Percentiles rank a stretch among this genome's conserved stretches.
Conservation (phyloP, 139 green algal genomes). For the Closterium sp. region DNA sequence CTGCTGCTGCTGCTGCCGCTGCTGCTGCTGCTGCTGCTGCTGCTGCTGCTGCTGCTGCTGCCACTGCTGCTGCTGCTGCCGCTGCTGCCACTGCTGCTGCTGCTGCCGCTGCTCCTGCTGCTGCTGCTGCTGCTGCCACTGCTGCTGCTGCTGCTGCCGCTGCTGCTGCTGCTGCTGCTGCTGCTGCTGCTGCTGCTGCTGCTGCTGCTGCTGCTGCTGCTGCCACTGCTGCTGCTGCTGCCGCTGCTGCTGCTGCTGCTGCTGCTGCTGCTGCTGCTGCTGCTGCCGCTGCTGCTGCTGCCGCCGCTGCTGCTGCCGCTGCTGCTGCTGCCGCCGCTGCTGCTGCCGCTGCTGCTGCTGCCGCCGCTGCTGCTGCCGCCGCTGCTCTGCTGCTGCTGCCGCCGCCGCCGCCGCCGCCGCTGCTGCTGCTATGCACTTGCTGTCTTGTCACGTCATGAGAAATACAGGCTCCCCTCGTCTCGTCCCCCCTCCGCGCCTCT, state of each 20-base stretch:
- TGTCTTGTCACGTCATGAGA: too few species aligned
- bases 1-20: not conserved
- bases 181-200: not conserved
- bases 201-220: not conserved
- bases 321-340: not conserved
- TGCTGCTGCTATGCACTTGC: not conserved
- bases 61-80: not conserved
- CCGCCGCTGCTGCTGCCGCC: not conserved
- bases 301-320: not conserved
- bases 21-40: not conserved
- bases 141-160: not conserved
- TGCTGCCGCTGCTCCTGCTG: not conserved
- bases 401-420: too few species aligned
- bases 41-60: not conserved
- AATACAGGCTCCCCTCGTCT: not conserved
- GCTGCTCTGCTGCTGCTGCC: not conserved
- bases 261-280: not conserved
- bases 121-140: not conserved
- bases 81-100: not conserved
- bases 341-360: not conserved
- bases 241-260: not conserved
- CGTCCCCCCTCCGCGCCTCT: too few species aligned
- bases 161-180: not conserved
- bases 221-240: not conserved
- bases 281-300: not conserved